These are phyloP conservation scores for Colletotrichum sojae DNA, from an alignment of 2,329 filamentous ascomycete species.

Conservation along the genomic window DNA sequence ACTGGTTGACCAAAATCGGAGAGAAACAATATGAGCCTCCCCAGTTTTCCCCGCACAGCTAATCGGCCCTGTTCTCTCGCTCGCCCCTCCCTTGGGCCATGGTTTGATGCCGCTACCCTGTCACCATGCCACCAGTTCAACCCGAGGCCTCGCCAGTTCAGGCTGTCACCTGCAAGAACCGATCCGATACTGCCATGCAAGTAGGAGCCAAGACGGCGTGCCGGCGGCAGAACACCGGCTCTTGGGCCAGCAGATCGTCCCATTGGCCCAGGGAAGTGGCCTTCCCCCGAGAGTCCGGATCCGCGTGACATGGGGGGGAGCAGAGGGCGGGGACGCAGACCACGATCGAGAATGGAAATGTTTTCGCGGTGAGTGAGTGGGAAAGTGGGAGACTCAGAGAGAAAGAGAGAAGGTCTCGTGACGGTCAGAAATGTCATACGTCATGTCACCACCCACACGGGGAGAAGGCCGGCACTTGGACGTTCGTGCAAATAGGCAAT, in stretches of 20 bases:
- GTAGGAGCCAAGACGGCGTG: conserved; percentile 9
- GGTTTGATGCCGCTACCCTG: not conserved
- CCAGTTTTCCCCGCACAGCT: conserved; percentile 31
- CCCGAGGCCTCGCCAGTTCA: not conserved
- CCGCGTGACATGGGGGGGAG: not conserved
- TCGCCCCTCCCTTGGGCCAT: not conserved
- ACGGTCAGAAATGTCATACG: not conserved
- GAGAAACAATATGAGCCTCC: conserved; percentile 16
- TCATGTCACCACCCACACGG: conserved; percentile 25
- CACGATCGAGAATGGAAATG: conserved; percentile 4
- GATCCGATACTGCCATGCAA: conserved; percentile 1
- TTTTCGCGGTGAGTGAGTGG: conserved; percentile 12
- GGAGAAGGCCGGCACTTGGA: conserved; percentile 14
- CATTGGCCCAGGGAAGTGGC: not conserved
- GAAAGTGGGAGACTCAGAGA: too few relatives aligned
- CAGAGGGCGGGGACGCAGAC: too few relatives aligned
- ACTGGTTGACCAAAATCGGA: conserved; percentile 30
- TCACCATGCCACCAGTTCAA: not conserved
- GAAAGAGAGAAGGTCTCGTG: conserved; percentile 23
- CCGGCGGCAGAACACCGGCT: conserved; percentile 32
- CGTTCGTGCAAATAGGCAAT: not conserved
- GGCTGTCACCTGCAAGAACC: not conserved
- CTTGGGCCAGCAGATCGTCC: conserved; percentile 11
- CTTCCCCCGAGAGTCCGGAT: conserved; percentile 2
- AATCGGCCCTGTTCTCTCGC: conserved; percentile 38